A percentile compares a stretch with the other conserved stretches of the same genome.
These are phyloP conservation scores for Metroxylon sagu DNA, from an alignment of 176 grass and related monocot genomes.

Conservation along the genomic window DNA sequence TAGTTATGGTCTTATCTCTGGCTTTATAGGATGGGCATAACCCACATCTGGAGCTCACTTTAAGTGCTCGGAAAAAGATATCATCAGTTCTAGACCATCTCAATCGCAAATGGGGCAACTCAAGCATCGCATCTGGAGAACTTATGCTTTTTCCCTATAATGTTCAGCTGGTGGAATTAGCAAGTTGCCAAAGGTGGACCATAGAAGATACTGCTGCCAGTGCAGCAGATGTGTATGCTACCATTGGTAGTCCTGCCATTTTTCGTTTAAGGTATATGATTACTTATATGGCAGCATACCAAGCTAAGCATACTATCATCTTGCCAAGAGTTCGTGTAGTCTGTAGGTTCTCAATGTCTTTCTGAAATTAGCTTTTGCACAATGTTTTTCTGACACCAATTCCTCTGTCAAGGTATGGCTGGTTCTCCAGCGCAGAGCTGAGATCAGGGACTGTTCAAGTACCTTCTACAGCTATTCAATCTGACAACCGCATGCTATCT, in stretches of 20 bases:
- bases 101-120: slow-evolving; percentile 87
- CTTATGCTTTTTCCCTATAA: slow-evolving; percentile 79
- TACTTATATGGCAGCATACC: background rate
- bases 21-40: slow-evolving; percentile 69
- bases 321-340: no score
- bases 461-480: slow-evolving; percentile 22
- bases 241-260: slow-evolving; percentile 71
- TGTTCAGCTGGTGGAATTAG: slow-evolving; percentile 67
- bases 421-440: slow-evolving; percentile 66
- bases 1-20: no score
- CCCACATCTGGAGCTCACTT: slow-evolving; percentile 91
- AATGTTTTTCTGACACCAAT: background rate
- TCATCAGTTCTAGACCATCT: slow-evolving; percentile 94
- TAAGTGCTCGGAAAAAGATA: slow-evolving; percentile 92
- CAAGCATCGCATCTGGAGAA: slow-evolving; percentile 63
- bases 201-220: slow-evolving; percentile 46
- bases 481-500: slow-evolving; percentile 47
- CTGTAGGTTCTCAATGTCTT: no score
- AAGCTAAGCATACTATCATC: no score
- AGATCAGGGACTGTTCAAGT: slow-evolving; percentile 41
- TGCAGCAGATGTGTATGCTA: slow-evolving; percentile 65
- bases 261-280: slow-evolving; percentile 77
- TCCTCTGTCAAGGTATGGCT: slow-evolving; percentile 71
- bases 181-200: slow-evolving; percentile 75
- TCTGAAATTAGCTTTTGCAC: background rate